A percentile compares a stretch with the other conserved stretches of the same genome.
Evolutionary conservation across 306 rosid genomes (phyloP).

Genomic region (Corylus avellana): DNA sequence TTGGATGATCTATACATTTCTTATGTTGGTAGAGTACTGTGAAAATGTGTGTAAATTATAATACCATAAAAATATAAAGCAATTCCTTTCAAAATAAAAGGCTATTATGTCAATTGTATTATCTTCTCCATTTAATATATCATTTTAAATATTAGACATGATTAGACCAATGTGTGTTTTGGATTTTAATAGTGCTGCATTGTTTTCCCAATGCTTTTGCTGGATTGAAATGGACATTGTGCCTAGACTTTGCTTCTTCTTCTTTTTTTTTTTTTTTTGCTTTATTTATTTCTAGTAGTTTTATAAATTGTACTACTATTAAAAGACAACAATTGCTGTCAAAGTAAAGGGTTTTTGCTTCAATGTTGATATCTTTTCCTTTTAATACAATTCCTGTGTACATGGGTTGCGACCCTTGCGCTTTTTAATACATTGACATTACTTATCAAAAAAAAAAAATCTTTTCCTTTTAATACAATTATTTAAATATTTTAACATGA

Average conservation of each 20-base stretch:
- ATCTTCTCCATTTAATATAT: too few relatives aligned
- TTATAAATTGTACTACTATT: too few relatives aligned
- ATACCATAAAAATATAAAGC: not conserved
- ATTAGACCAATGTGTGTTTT: too few relatives aligned
- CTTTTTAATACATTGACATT: too few relatives aligned
- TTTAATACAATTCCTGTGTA: not conserved
- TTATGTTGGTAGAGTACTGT: not conserved
- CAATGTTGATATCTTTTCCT: not conserved
- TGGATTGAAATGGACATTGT: not conserved
- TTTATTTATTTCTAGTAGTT: too few relatives aligned
- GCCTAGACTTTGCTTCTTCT: not conserved
- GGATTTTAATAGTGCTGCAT: not conserved
- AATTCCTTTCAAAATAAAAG: not conserved
- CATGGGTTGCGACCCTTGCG: too few relatives aligned
- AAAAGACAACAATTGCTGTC: not conserved
- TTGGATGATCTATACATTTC: not conserved
- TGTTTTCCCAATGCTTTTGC: not conserved
- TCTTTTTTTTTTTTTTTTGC: too few relatives aligned
- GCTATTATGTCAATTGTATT: not conserved
- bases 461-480: not conserved
- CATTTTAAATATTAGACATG: too few relatives aligned
- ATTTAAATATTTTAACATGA: not conserved
- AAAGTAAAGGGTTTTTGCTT: not conserved
- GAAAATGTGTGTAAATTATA: not conserved
- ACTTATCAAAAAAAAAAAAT: too few relatives aligned